Evolutionary conservation across 2,329 filamentous ascomycete genomes (phyloP), one percentile per base, ranked within the genome.

Genomic region (Neocucurbitaria cava): DNA sequence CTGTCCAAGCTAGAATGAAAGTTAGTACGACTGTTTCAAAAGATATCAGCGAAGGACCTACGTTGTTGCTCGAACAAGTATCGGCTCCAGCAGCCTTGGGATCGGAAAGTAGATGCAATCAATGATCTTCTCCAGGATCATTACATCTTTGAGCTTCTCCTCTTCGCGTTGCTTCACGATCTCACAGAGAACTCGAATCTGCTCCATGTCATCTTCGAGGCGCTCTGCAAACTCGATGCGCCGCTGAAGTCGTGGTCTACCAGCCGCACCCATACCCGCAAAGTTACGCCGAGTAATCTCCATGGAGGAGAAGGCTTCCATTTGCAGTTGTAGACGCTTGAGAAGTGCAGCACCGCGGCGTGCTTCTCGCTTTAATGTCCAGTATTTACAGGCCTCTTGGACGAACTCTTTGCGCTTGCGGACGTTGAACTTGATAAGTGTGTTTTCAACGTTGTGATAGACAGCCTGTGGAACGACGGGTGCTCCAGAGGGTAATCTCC

Each of bases 301-400:
- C 89, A 97, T 96, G 0, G 92, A 96, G 6, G 94, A 94, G 75
- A 98, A 99, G 0, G 92, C 91, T 75, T 98, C 94, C 83, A 97
- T 90, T 75, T 97, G 93, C 52, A 98, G 79, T 74, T 99, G 95
- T 18, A 99, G 82, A 31, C 95, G 87, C 78, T 98, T 98, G 55
- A 99, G 83, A 50, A 99, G 82, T 3, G 95, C 92, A 26, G 95
- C 95, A 42, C 95, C 95, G 54, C 95, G 85, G 30, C 95, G 87
- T 58, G 94, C 91, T 75, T 99, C 95, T 51, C 95, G 87, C 79
- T 99, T 99, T 59, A 99, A 77, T 0, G 95, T 98, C 95, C 95
- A 99, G 77, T 98, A 99, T 65, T 92, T 92, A 78, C 94, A 98
- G 1, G 91, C 91, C 75, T 97, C 94, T 52, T 92, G 89, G 2